Conservation (phyloP, 352 stramenopile species). For the Phytophthora melonis region DNA sequence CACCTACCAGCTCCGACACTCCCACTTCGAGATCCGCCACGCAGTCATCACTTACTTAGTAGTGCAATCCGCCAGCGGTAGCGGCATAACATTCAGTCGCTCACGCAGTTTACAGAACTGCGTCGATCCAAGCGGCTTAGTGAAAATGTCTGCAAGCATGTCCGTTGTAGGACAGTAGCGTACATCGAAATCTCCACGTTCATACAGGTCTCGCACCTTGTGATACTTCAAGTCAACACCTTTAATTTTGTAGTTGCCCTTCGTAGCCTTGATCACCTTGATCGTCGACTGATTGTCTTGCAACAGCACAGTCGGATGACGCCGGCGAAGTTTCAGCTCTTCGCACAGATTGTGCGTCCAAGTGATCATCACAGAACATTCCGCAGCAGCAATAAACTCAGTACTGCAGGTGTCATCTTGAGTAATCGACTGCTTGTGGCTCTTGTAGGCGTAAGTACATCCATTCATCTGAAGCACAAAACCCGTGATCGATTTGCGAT, state of each 20-base stretch:
- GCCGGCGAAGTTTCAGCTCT: slow-evolving; percentile 8
- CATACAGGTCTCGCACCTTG: slow-evolving; percentile 5
- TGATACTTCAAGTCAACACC: too few relatives aligned
- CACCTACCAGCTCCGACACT: not conserved
- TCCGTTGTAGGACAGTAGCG: slow-evolving; percentile 17
- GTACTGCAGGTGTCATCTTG: slow-evolving; percentile 8
- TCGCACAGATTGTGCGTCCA: slow-evolving; percentile 11
- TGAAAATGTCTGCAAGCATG: slow-evolving; percentile 27
- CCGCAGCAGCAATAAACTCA: not conserved
- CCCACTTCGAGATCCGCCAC: not conserved
- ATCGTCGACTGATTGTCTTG: slow-evolving; percentile 24
- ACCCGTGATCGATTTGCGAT: slow-evolving; percentile 12
- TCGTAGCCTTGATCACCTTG: slow-evolving; percentile 8
- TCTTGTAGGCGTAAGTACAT: slow-evolving; percentile 20
- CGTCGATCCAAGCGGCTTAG: slow-evolving; percentile 9
- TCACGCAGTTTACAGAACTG: slow-evolving; percentile 11
- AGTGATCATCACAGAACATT: too few relatives aligned
- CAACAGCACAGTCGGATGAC: slow-evolving; percentile 8
- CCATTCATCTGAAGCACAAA: not conserved
- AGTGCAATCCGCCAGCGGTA: not conserved
- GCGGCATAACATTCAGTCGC: slow-evolving; percentile 10
- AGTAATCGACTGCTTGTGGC: slow-evolving; percentile 11
- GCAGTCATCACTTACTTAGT: too few relatives aligned
- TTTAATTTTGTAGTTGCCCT: slow-evolving; percentile 5
- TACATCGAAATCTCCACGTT: slow-evolving; percentile 14